Base-by-base conservation (phyloP, 2,329 filamentous ascomycete genomes). In the Colletotrichum tamarilloi region DNA sequence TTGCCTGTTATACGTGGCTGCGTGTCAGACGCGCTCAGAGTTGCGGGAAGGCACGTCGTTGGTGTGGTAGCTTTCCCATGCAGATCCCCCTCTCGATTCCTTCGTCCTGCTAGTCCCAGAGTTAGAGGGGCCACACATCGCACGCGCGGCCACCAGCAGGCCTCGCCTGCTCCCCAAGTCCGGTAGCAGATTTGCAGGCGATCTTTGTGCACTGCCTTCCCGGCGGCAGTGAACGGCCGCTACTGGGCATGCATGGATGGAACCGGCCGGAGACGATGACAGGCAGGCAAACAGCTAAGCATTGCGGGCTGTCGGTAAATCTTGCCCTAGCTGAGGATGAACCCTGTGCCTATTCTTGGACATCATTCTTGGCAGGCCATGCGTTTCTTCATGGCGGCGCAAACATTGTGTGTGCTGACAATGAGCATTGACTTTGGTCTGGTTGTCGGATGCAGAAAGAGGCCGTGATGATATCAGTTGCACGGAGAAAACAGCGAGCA, bases 301-400 rank as follows among this genome's bases (percentile, higher is more conserved):
- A 62, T 70, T 73, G 60, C 60, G 60, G 67, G 70, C 30, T 52
- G 60, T 42, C 70, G 70, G 60, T 38, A 70, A 73, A 62, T 70
- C 67, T 62, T 73, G 14, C 70, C 70, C 22, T 30, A 22, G 46
- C 52, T 46, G 67, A 60, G 16, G 46, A 59, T 62, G 35, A 73
- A 19, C 46, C 60, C 16, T 73, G 60, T 49, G 35, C 16, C 67
- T 73, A 73, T 73, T 73, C 59, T 66, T 52, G 70, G 70, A 73
- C 42, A 64, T 69, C 66, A 28, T 55, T 55, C 55, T 73, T 69
- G 66, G 70, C 60, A 65, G 67, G 46, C 46, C 55, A 69, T 59
- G 66, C 58, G 65, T 69, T 68, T 69, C 32, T 56, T 35, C 26
- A 60, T 16, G 19, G 30, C 59, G 56, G 53, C 62, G 56, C 35